A percentile compares a stretch with the other conserved stretches of the same genome.
Evolutionary conservation across 306 rosid species (phyloP).

Genomic region (Chamaecrista fasciculata): DNA sequence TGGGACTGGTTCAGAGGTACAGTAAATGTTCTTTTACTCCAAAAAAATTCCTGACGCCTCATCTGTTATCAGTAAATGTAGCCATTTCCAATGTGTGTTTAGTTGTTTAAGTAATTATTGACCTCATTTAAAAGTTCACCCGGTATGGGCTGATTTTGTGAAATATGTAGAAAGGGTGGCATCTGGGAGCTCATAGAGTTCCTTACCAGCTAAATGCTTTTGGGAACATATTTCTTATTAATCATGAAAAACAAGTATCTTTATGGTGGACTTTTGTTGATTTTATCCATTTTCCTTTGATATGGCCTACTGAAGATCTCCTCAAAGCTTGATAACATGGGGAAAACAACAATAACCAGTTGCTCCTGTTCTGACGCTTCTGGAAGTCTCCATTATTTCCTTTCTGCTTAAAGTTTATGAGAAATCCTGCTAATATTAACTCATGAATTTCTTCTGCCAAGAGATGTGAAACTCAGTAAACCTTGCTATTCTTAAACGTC

Average conservation of each 20-base stretch:
- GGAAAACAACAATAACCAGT: not conserved
- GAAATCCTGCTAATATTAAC: not conserved
- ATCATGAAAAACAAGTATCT: not conserved
- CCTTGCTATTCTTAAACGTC: not conserved
- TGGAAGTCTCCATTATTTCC: not conserved
- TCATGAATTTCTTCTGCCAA: conserved; percentile 14
- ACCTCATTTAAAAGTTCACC: not conserved
- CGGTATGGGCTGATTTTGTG: conserved; percentile 5
- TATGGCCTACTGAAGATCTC: conserved; percentile 1
- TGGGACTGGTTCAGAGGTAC: conserved; percentile 90
- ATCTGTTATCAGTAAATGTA: not conserved
- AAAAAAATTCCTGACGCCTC: not conserved
- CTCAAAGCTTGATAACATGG: not conserved
- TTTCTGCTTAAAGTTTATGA: not conserved
- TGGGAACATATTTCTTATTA: not conserved
- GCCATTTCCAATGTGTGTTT: not conserved
- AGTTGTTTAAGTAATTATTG: not conserved
- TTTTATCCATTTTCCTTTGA: not conserved
- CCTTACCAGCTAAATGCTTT: not conserved
- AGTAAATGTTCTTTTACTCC: conserved; percentile 5
- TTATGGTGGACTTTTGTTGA: not conserved
- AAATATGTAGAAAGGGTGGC: conserved; percentile 15
- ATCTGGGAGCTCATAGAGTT: not conserved
- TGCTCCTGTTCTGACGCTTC: not conserved
- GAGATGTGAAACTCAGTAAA: conserved; percentile 4